Evolutionary conservation across 306 rosid genomes (phyloP), one percentile per base, ranked within the genome.

Genomic region (Dryas alaskensis): DNA sequence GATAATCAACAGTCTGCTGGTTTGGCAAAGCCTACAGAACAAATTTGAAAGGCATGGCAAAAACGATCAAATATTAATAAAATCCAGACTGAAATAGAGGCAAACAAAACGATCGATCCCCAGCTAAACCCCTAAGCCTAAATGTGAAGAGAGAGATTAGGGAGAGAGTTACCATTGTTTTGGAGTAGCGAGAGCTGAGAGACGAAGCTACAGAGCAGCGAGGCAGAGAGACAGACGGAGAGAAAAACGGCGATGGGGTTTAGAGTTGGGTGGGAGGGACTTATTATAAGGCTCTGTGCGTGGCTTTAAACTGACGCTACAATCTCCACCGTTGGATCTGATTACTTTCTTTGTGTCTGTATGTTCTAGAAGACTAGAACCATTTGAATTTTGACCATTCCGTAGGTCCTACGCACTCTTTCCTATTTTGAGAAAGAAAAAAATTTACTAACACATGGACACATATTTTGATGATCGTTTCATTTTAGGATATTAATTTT

Each of bases 1-100:
- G 96, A 42, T 85, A 90, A 39, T 80, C 87, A 9, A 89, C 89
- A 9, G 78, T 74, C 49, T 83, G 82, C 40, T 81, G 89, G 63
- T 81, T 81, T 2, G 87, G 87, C 65, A 89, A 67, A 69, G 93
- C 90, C 93, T 88, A 48, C 13, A 58, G 8, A 25, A 70, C 17
- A 71, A 60, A 45, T 27, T 19, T 2, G 10, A 60, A 69, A 3
- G 5, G 40, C 47, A 61, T 8, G 17, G 37, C 37, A 27, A 43
- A 59, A 50, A 44, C 31, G 10, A 58, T 11, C 0, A 5, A 5
- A 13, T 3, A 53, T 7, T 66, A 49, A 58, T 16, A 5, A 31
- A 31, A 50, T 11, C 27, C 13, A 3, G 22, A 25, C 42, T 9
- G 11, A 31, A 43, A 14, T 10, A 31, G 52, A 48, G 13, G 44